phyloP scores from a whole-genome alignment of 2,329 filamentous ascomycete species.

The Fusarium phyllophilum region DNA sequence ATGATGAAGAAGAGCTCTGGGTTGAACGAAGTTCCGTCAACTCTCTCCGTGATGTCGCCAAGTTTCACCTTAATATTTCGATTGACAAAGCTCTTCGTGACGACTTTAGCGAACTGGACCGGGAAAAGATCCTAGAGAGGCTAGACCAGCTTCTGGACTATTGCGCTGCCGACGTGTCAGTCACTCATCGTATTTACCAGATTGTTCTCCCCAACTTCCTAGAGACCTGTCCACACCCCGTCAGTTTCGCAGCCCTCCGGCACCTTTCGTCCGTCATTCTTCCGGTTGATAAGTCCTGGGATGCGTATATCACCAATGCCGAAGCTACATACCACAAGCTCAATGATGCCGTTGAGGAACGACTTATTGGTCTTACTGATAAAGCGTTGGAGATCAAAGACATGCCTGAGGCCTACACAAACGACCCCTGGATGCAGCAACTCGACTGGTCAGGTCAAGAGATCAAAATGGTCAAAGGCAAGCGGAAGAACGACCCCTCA shows the following conservation, averaged over 20 bases:
- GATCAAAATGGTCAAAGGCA: conserved; percentile 89
- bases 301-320: conserved; percentile 82
- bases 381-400: conserved; percentile 80
- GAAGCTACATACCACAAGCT: conserved; percentile 85
- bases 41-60: conserved; percentile 92
- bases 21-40: conserved; percentile 95
- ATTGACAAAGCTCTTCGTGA: conserved; percentile 92
- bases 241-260: conserved; percentile 93
- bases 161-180: conserved; percentile 91
- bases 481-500: conserved; percentile 84
- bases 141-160: conserved; percentile 90
- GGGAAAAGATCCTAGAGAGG: conserved; percentile 73
- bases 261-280: conserved; percentile 95
- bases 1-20: conserved; percentile 96
- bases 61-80: conserved; percentile 91
- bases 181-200: conserved; percentile 94
- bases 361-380: conserved; percentile 77
- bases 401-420: conserved; percentile 73
- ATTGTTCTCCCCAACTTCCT: conserved; percentile 93
- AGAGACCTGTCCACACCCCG: conserved; percentile 91
- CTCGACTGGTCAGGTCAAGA: conserved; percentile 97
- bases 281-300: conserved; percentile 89
- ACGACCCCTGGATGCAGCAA: conserved; percentile 91
- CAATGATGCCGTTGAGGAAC: conserved; percentile 79
- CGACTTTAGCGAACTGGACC: conserved; percentile 84